phyloP scores from a whole-genome alignment of 805 yeast species.

The Hanseniaspora mollemarum region DNA sequence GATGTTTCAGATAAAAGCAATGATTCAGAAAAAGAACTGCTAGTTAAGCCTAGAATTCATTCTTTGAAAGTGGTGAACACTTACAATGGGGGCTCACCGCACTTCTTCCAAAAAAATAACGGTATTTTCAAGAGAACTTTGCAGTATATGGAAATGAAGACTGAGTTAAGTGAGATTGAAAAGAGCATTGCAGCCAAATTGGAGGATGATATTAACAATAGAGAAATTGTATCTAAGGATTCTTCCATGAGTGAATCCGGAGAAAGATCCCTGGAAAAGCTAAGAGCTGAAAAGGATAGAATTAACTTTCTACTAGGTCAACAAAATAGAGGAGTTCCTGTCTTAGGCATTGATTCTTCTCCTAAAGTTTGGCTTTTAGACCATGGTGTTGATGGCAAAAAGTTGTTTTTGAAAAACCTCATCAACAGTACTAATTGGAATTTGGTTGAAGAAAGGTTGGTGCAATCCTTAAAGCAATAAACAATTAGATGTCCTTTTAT shows the following conservation, averaged over 20 bases:
- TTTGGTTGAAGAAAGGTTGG: constrained; percentile 41
- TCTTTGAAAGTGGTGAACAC: constrained; percentile 60
- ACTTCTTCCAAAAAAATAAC: constrained; percentile 29
- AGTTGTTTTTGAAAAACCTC: constrained; percentile 47
- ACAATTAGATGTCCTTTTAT: not conserved
- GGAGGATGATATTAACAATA: constrained; percentile 23
- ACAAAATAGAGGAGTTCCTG: constrained; percentile 36
- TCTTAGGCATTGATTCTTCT: constrained; percentile 60
- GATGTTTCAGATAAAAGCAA: not conserved
- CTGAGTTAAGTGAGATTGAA: not conserved
- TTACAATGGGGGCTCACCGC: constrained; percentile 83
- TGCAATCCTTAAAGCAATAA: constrained; percentile 17
- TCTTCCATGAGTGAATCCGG: constrained; percentile 1
- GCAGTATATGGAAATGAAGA: not conserved
- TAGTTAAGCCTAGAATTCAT: constrained; percentile 24
- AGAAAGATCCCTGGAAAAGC: constrained; percentile 2
- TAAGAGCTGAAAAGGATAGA: constrained; percentile 5
- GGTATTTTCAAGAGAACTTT: constrained; percentile 9
- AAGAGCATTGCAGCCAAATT: constrained; percentile 32
- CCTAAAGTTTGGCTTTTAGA: constrained; percentile 60
- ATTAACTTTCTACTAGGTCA: constrained; percentile 2
- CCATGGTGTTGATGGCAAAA: constrained; percentile 68
- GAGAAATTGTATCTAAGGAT: constrained; percentile 1
- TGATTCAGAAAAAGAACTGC: not conserved
- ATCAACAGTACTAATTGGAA: constrained; percentile 70